A percentile compares a stretch with the other conserved stretches of the same genome.
Conservation (phyloP, 495 filamentous ascomycete genomes). For the Tuber magnatum region DNA sequence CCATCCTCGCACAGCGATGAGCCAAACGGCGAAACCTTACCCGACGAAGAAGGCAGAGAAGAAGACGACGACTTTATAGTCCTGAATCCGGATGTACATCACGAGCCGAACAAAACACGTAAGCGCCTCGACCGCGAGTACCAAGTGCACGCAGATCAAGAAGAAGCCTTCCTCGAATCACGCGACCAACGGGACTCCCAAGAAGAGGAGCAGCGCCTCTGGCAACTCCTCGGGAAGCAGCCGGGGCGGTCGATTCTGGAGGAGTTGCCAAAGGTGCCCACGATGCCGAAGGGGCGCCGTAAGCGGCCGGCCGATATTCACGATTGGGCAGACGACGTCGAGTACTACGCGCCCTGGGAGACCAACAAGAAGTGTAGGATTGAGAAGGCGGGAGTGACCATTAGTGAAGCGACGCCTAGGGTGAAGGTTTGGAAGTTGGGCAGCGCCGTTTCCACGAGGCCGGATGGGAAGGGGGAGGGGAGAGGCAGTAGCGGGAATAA, state of each 20-base stretch:
- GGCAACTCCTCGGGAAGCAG: constrained; percentile 24
- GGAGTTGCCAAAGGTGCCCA: not conserved
- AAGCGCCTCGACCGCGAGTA: not conserved
- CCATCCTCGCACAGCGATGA: not conserved
- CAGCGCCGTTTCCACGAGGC: not conserved
- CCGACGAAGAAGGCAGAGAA: too few relatives aligned
- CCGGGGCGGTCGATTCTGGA: not conserved
- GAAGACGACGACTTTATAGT: not conserved
- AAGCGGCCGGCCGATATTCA: constrained; percentile 20
- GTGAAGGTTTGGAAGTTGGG: not conserved
- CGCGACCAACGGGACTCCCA: constrained; percentile 19
- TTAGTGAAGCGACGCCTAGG: not conserved
- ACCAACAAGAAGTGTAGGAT: constrained; percentile 8
- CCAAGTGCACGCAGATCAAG: constrained; percentile 8
- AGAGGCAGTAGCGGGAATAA: not conserved
- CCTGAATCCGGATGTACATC: not conserved
- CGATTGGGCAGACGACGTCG: constrained; percentile 32
- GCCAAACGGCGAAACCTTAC: not conserved
- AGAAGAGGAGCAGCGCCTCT: constrained; percentile 25
- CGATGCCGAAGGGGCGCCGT: not conserved
- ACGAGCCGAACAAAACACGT: not conserved
- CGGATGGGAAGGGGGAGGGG: not conserved
- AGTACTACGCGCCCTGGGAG: constrained; percentile 35
- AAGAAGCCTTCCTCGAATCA: constrained; percentile 26
- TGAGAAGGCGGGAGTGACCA: not conserved